Percentiles rank a stretch among this genome's conserved stretches.
Conservation (phyloP, 2,329 filamentous ascomycete genomes). For the Curvularia sp. region DNA sequence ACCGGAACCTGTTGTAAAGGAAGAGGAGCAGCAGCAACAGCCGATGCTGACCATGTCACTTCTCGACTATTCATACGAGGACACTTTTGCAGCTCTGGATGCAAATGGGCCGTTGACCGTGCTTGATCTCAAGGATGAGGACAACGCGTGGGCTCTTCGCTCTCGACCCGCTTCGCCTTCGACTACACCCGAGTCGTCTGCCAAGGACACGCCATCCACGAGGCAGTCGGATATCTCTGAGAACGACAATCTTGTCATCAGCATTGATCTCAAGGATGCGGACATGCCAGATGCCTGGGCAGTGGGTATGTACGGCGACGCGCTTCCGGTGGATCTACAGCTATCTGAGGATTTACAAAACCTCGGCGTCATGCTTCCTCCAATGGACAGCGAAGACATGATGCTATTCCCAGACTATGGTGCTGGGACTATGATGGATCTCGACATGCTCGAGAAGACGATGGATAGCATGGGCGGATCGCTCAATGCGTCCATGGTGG, state of each 20-base stretch:
- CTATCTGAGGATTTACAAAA: constrained; percentile 43
- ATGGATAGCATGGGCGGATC: constrained; percentile 41
- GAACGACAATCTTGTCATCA: constrained; percentile 53
- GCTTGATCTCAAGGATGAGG: constrained; percentile 47
- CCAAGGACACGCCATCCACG: constrained; percentile 49
- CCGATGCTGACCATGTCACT: constrained; percentile 39
- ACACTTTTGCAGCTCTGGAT: constrained; percentile 45
- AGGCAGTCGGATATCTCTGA: constrained; percentile 54
- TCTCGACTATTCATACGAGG: constrained; percentile 45
- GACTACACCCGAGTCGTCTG: constrained; percentile 46
- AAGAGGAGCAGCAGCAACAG: constrained; percentile 30
- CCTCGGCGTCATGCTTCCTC: constrained; percentile 42
- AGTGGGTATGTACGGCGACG: constrained; percentile 35
- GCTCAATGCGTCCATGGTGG: constrained; percentile 29
- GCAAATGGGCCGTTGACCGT: constrained; percentile 43
- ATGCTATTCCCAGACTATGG: constrained; percentile 43
- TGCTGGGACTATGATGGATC: constrained; percentile 40
- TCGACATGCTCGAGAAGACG: constrained; percentile 45
- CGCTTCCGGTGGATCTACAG: constrained; percentile 42
- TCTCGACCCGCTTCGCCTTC: constrained; percentile 44
- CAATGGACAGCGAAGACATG: constrained; percentile 47
- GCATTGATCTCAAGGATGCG: constrained; percentile 46
- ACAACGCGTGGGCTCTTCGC: constrained; percentile 45
- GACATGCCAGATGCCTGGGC: constrained; percentile 47
- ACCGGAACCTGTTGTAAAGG: constrained; percentile 30